Evolutionary conservation across 176 grass and related monocot species (phyloP).

Genomic region (Pontederia crassipes): DNA sequence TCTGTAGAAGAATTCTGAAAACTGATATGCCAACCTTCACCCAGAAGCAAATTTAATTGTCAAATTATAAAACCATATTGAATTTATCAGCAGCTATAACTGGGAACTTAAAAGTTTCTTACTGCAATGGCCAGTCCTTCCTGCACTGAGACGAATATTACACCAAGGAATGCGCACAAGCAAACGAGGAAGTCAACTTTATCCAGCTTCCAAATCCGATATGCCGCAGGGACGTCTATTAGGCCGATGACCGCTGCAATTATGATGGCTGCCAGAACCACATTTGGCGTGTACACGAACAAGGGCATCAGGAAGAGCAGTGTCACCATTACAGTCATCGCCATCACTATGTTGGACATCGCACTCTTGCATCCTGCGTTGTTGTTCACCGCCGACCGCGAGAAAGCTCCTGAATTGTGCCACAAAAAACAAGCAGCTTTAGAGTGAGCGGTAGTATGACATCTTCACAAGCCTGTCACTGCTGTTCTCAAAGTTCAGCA

Average conservation of each 20-base stretch:
- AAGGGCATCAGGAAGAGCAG: conserved; percentile 84
- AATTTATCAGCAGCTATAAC: background rate
- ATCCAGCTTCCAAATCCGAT: conserved; percentile 89
- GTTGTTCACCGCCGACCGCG: conserved; percentile 90
- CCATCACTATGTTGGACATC: conserved; percentile 88
- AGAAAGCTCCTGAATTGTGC: conserved; percentile 56
- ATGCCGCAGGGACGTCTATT: conserved; percentile 57
- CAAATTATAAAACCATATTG: background rate
- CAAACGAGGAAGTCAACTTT: conserved; percentile 93
- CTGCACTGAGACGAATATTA: conserved; percentile 90
- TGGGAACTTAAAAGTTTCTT: conserved; percentile 1
- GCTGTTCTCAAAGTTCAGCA: background rate
- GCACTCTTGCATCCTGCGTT: conserved; percentile 93
- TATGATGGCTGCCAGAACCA: conserved; percentile 84
- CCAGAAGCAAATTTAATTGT: background rate
- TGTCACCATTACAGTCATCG: conserved; percentile 81
- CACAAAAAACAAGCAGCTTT: background rate
- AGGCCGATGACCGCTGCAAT: conserved; percentile 71
- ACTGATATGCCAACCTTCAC: conserved; percentile 73
- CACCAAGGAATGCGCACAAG: conserved; percentile 69
- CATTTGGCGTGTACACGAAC: conserved; percentile 81
- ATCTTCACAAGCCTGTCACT: background rate
- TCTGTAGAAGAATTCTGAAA: conserved; percentile 75
- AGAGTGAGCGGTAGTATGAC: background rate
- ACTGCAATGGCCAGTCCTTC: conserved; percentile 87